These are phyloP conservation scores for Vitellaria paradoxa DNA, from an alignment of 179 eudicot species.

Conservation along the genomic window DNA sequence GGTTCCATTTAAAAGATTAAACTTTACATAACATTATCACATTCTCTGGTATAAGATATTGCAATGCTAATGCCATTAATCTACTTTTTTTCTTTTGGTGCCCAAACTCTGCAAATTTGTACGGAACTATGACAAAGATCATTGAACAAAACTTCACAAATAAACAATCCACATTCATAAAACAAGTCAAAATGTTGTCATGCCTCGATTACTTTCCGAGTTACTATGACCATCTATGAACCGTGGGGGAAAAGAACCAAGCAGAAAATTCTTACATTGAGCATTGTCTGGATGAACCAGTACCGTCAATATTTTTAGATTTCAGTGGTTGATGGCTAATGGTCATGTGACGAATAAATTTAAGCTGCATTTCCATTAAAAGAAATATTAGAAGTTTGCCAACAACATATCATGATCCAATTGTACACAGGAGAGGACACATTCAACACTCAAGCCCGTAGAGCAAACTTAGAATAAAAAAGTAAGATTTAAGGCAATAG, in stretches of 20 bases:
- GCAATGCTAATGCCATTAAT: neutral
- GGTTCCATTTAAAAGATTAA: no score
- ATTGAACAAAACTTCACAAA: no score
- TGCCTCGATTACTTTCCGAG: neutral
- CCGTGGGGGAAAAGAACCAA: slow-evolving; percentile 3
- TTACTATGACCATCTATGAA: neutral
- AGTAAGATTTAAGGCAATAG: neutral
- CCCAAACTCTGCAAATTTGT: no score
- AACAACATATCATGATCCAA: neutral
- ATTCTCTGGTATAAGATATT: neutral
- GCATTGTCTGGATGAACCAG: slow-evolving; percentile 1
- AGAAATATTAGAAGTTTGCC: neutral
- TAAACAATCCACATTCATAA: no score
- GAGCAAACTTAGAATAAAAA: neutral
- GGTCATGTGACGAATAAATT: slow-evolving; percentile 33
- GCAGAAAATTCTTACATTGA: slow-evolving; percentile 20
- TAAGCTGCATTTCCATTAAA: slow-evolving; percentile 27
- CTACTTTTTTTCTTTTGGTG: no score
- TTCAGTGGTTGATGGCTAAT: slow-evolving; percentile 26
- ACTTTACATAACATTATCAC: no score
- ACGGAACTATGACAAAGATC: no score
- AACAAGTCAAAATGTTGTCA: neutral
- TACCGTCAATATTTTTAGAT: slow-evolving; percentile 11
- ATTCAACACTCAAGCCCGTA: neutral
- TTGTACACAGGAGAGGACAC: neutral